Percentiles rank a stretch among this genome's conserved stretches.
Conservation (phyloP, 306 rosid genomes). For the Gastrolobium villosum region DNA sequence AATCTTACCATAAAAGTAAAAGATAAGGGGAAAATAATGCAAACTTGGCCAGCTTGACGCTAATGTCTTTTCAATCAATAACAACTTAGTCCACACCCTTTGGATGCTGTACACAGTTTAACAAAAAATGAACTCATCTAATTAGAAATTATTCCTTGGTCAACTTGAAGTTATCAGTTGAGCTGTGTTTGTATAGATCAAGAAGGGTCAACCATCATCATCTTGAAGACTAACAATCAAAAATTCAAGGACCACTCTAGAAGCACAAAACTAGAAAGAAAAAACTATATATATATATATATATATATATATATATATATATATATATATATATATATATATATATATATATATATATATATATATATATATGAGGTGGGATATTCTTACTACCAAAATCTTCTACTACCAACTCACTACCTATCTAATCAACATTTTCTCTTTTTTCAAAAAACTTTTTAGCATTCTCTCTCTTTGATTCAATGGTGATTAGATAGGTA, state of each 20-base stretch:
- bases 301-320: too few species aligned
- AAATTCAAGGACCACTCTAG: slow-evolving; percentile 41
- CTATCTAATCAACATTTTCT: too few species aligned
- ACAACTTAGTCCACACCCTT: background rate
- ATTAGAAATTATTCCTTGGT: background rate
- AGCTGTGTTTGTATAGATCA: background rate
- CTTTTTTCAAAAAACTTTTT: too few species aligned
- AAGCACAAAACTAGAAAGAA: background rate
- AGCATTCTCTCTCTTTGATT: too few species aligned
- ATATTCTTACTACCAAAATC: too few species aligned
- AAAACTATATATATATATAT: background rate
- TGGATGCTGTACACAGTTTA: slow-evolving; percentile 1
- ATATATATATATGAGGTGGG: too few species aligned
- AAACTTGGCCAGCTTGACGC: background rate
- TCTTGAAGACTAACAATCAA: slow-evolving; percentile 34
- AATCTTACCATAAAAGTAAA: background rate
- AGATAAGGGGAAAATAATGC: too few species aligned
- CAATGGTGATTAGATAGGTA: too few species aligned
- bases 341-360: too few species aligned
- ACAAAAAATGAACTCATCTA: slow-evolving; percentile 11
- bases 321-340: too few species aligned
- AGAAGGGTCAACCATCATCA: slow-evolving; percentile 29
- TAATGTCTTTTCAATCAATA: slow-evolving; percentile 11
- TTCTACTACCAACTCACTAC: too few species aligned
- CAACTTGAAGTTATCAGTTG: slow-evolving; percentile 41